Percentiles rank a stretch among this genome's conserved stretches.
Evolutionary conservation across 176 grass and related monocot species (phyloP).

Genomic region (Paspalum notatum): DNA sequence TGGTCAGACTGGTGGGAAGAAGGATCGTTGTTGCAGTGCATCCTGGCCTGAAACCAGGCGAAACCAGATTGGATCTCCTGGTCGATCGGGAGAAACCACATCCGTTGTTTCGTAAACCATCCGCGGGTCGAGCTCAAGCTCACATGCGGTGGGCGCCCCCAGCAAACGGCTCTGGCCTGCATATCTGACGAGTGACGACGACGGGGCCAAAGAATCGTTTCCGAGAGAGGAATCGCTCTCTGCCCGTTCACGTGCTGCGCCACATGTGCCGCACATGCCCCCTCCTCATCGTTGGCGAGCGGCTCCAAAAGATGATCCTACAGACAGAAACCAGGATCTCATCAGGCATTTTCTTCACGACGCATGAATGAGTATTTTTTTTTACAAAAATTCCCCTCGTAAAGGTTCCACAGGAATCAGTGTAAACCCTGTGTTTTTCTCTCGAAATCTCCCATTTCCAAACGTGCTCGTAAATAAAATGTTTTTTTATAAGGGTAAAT

Average conservation of each 20-base stretch:
- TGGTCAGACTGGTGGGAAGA: neutral
- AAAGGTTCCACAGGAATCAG: neutral
- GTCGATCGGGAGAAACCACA: neutral
- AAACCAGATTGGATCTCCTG: conserved; percentile 14
- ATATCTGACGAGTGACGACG: neutral
- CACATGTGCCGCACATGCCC: conserved; percentile 30
- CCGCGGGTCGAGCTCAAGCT: neutral
- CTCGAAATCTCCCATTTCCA: neutral
- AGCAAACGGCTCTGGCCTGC: neutral
- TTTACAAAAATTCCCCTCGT: neutral
- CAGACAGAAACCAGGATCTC: neutral
- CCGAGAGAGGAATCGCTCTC: neutral
- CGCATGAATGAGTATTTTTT: too few species aligned
- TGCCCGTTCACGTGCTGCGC: conserved; percentile 9
- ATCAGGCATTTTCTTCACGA: neutral
- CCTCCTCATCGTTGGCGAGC: neutral
- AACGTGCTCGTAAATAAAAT: neutral
- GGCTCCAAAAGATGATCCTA: neutral
- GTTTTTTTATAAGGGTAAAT: too few species aligned
- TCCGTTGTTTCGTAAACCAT: too few species aligned
- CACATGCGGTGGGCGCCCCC: conserved; percentile 5
- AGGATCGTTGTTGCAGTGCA: neutral
- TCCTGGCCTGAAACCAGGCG: neutral
- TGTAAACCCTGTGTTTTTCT: neutral
- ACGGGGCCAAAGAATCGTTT: conserved; percentile 1